phyloP scores from a whole-genome alignment of 129 eudicot genomes.

The Mikania micrantha region DNA sequence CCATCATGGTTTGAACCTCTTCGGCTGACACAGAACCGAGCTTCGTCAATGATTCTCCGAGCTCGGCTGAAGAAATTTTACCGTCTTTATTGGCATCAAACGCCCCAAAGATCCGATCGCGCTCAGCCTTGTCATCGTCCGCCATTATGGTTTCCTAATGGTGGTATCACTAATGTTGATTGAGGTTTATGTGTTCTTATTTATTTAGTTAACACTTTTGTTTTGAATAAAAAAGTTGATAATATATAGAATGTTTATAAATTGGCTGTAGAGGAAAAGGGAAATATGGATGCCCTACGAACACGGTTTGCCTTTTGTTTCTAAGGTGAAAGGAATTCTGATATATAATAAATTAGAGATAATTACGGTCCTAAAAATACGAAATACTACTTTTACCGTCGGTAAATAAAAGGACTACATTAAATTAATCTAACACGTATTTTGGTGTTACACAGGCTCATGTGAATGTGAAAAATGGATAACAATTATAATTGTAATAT shows the following conservation, averaged over 20 bases:
- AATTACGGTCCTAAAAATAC: background rate
- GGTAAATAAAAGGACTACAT: background rate
- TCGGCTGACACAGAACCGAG: slow-evolving; percentile 59
- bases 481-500: too few species aligned
- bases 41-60: slow-evolving; percentile 58
- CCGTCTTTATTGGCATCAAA: slow-evolving; percentile 81
- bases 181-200: background rate
- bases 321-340: background rate
- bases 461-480: too few species aligned
- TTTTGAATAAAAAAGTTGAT: background rate
- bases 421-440: too few species aligned
- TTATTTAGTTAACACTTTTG: background rate
- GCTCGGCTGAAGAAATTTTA: slow-evolving; percentile 63
- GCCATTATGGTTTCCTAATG: slow-evolving; percentile 34
- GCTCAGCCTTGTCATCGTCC: slow-evolving; percentile 48
- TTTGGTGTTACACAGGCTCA: background rate
- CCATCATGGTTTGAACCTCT: slow-evolving; percentile 65
- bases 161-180: background rate
- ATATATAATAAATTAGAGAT: background rate
- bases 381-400: background rate
- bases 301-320: slow-evolving; percentile 16
- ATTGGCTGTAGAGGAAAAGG: background rate
- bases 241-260: slow-evolving; percentile 1
- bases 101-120: slow-evolving; percentile 66
- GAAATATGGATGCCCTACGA: slow-evolving; percentile 8